A percentile compares a stretch with the other conserved stretches of the same genome.
phyloP scores from a whole-genome alignment of 1,284 basidiomycete species.

The Moesziomyces antarcticus region DNA sequence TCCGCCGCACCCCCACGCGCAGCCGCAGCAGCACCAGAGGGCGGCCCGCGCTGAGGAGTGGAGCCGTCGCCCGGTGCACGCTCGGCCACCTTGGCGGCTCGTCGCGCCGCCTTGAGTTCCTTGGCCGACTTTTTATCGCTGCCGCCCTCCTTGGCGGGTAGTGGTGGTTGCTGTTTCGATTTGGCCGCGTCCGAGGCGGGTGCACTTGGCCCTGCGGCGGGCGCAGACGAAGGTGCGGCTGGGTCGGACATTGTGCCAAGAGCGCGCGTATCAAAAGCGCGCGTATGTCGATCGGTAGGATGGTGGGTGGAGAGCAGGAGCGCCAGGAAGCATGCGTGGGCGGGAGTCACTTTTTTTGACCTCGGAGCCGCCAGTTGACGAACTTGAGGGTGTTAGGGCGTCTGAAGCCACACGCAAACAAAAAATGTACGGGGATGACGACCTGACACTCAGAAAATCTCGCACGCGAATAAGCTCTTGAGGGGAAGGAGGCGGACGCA shows the following conservation, averaged over 20 bases:
- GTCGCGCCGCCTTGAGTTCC: constrained; percentile 56
- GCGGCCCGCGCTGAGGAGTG: constrained; percentile 1
- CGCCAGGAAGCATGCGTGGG: no score
- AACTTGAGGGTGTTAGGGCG: no score
- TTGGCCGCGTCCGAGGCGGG: constrained; percentile 10
- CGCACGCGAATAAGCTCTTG: no score
- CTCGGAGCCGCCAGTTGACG: no score
- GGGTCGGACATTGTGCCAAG: constrained; percentile 16
- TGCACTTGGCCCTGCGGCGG: constrained; percentile 24
- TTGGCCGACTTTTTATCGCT: constrained; percentile 57
- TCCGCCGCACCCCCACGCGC: constrained; percentile 20
- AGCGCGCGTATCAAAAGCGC: no score
- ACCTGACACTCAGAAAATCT: no score
- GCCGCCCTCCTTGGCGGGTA: constrained; percentile 15
- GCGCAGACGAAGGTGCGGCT: constrained; percentile 1
- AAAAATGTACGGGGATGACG: no score
- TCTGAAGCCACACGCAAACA: no score
- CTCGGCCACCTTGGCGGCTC: constrained; percentile 54
- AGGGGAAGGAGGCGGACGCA: no score
- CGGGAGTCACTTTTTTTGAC: no score
- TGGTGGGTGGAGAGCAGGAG: no score
- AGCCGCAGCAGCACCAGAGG: constrained; percentile 1
- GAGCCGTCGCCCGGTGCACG: constrained; percentile 12
- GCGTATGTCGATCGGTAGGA: no score
- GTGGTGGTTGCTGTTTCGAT: constrained; percentile 6